phyloP scores from a whole-genome alignment of 2,329 filamentous ascomycete species.

The Aspergillus costaricaensis region DNA sequence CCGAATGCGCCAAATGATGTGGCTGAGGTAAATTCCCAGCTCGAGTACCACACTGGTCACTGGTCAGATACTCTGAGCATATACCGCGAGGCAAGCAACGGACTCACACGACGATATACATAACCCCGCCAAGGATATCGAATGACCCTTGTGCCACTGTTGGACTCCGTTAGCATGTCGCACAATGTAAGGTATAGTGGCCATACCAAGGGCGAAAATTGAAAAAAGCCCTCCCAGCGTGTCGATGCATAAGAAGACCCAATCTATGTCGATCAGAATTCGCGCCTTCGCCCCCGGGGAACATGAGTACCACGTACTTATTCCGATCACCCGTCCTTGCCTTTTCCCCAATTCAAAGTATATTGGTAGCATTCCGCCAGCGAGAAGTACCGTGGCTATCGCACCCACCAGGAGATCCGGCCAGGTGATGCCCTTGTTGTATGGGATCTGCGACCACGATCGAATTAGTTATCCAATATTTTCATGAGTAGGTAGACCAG shows the following conservation, averaged over 20 bases:
- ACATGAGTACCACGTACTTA: background rate
- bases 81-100: background rate
- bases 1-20: background rate
- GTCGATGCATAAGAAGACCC: background rate
- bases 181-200: too few species aligned
- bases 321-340: background rate
- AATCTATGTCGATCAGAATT: background rate
- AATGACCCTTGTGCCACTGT: background rate
- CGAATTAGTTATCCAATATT: background rate
- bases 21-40: background rate
- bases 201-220: background rate
- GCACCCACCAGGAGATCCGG: background rate
- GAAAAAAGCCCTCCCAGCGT: background rate
- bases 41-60: background rate
- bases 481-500: background rate
- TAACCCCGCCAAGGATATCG: background rate
- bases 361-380: background rate
- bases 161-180: background rate
- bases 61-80: background rate
- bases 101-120: background rate
- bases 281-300: rapidly evolving
- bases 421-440: background rate
- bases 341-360: background rate
- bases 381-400: background rate
- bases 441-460: background rate